Base-by-base conservation (phyloP, 805 yeast genomes). In the Jamesozyma spencerorum region DNA sequence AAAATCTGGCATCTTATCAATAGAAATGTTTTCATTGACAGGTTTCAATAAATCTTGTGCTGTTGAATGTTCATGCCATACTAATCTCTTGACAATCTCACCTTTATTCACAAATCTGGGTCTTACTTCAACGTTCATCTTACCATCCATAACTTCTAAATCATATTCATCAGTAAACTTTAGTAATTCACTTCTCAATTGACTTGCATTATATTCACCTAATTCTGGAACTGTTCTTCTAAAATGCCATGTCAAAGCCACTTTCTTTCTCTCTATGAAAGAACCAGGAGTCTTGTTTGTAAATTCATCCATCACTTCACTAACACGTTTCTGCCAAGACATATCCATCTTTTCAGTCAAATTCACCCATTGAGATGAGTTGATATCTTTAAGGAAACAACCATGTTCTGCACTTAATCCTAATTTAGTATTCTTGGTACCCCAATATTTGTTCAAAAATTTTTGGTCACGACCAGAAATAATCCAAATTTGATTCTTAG, bases 331-430 rank as follows among this genome's bases (percentile, higher is more conserved):
- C 62, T 87, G 95, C 99, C 99, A 92, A 19, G 87, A 71, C 96
- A 92, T 87, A 62, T 92, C 96, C 48, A 79, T 68, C 36, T 76
- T 65, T 39, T 79, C 87, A 11, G 95, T 81, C 41, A 92, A 70
- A 55, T 92, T 92, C 27, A 77, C 74, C 99, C 99, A 92, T 12
- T 70, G 62, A 12, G 65, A 62, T 1, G 69, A 55, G 8, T 78
- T 77, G n/a, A 81, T 73, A 48, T 75, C 81, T 56, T 82, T 83
- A 73, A 90, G 74, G 55, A 92, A 92, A 55, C 97, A 90, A 6
- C 99, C 99, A 60, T 92, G 99, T 58, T 92, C 99, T 0, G 98
- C 97, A 43, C 94, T 81, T 40, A 92, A 69, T 1, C 97, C 96
- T 27, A 92, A 65, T 33, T 70, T 62, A 15, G 72, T 69, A 42